Evolutionary conservation across 345 rosid species (phyloP).

Genomic region (Melaleuca quinquenervia): DNA sequence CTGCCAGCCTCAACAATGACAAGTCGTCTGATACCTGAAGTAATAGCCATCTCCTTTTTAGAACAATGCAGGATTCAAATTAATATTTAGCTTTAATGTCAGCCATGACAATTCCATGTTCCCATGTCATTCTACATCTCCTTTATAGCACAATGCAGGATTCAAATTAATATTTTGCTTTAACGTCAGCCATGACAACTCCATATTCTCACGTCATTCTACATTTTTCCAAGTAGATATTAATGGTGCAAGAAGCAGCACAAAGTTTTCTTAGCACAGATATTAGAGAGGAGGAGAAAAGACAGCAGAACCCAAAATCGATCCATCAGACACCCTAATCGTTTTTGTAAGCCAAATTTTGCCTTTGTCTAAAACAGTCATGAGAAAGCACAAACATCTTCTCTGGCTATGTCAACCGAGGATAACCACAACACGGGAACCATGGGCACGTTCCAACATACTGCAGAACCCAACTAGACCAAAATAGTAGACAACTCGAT

Average conservation of each 20-base stretch:
- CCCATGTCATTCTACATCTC: background rate
- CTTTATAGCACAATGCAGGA: background rate
- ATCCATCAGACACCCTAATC: background rate
- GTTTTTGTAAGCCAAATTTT: background rate
- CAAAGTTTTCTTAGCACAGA: background rate
- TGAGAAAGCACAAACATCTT: background rate
- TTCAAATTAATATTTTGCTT: background rate
- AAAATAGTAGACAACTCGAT: background rate
- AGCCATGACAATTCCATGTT: background rate
- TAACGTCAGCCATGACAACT: background rate
- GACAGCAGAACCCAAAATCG: background rate
- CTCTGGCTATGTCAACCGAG: background rate
- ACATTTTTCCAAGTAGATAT: background rate
- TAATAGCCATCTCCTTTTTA: background rate
- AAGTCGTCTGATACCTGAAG: conserved; percentile 57
- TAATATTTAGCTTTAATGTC: background rate
- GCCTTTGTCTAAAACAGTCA: background rate
- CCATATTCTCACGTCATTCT: background rate
- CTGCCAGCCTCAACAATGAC: conserved; percentile 75
- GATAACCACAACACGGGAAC: background rate
- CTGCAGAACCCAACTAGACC: background rate
- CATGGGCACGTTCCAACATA: background rate
- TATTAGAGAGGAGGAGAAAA: background rate
- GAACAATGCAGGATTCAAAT: background rate
- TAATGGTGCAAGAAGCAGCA: background rate